Percentiles rank a stretch among this genome's conserved stretches.
These are phyloP conservation scores for Calophaca sinica DNA, from an alignment of 306 rosid genomes.

Conservation along the genomic window DNA sequence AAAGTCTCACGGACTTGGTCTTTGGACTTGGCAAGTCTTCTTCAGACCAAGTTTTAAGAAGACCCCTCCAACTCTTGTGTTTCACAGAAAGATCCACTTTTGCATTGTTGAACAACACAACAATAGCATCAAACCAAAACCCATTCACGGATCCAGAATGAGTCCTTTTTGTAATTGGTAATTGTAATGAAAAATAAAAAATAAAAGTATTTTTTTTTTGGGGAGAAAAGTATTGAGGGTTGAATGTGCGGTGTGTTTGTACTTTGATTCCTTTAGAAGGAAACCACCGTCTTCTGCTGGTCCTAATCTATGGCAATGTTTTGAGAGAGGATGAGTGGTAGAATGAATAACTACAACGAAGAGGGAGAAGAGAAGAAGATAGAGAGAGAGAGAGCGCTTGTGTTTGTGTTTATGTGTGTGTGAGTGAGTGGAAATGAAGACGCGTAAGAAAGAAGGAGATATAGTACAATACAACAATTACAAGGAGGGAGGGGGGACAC, in stretches of 20 bases:
- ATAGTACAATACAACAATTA: constrained; percentile 1
- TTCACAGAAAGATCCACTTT: constrained; percentile 53
- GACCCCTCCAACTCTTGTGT: neutral
- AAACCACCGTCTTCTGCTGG: constrained; percentile 56
- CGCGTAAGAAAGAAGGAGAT: constrained; percentile 79
- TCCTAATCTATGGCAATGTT: constrained; percentile 52
- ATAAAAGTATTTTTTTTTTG: neutral
- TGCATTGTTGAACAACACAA: constrained; percentile 44
- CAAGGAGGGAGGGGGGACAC: constrained; percentile 36
- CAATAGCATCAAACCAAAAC: constrained; percentile 42
- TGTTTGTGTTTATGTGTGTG: neutral
- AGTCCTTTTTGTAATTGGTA: constrained; percentile 30
- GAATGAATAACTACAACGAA: neutral
- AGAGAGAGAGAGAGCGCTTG: constrained; percentile 27
- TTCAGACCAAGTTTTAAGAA: neutral
- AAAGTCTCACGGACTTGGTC: neutral
- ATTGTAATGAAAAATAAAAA: neutral
- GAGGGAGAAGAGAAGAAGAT: neutral
- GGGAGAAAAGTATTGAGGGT: neutral
- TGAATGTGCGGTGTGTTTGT: constrained; percentile 16
- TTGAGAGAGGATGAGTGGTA: constrained; percentile 41
- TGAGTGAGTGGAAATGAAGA: constrained; percentile 55
- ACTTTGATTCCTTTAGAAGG: constrained; percentile 56
- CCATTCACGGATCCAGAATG: constrained; percentile 46
- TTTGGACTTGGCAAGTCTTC: constrained; percentile 16